phyloP scores from a whole-genome alignment of 2,329 filamentous ascomycete genomes.

The Dothideomycetes sp. region DNA sequence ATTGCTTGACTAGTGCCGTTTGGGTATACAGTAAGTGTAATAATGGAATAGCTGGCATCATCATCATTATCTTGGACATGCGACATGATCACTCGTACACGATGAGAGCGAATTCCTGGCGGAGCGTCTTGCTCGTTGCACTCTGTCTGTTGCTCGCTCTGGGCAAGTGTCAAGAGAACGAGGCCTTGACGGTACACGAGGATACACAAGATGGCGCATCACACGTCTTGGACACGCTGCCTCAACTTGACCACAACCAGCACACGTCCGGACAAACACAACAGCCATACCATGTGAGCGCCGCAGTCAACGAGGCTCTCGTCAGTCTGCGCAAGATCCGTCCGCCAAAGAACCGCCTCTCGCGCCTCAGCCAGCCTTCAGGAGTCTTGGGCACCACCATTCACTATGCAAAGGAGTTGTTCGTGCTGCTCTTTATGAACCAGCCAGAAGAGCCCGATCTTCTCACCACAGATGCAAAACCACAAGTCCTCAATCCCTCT shows the following conservation, averaged over 20 bases:
- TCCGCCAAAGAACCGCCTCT: slow-evolving; percentile 29
- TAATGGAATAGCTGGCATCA: slow-evolving; percentile 7
- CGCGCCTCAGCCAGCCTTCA: slow-evolving; percentile 40
- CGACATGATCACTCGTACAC: slow-evolving; percentile 4
- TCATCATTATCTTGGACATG: not conserved
- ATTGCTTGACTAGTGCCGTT: too few species aligned
- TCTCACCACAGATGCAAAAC: slow-evolving; percentile 29
- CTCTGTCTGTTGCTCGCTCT: slow-evolving; percentile 6
- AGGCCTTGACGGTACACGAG: not conserved
- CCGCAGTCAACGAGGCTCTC: slow-evolving; percentile 34
- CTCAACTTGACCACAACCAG: not conserved
- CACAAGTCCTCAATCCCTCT: slow-evolving; percentile 39
- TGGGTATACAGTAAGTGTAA: too few species aligned
- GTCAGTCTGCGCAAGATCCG: slow-evolving; percentile 34
- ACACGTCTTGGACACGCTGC: slow-evolving; percentile 1
- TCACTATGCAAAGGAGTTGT: slow-evolving; percentile 54
- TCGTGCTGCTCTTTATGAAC: slow-evolving; percentile 58
- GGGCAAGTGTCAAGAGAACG: slow-evolving; percentile 7
- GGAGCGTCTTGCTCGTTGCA: slow-evolving; percentile 7
- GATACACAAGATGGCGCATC: not conserved
- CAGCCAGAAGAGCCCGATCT: slow-evolving; percentile 41
- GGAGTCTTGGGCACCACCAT: slow-evolving; percentile 48
- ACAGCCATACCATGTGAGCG: not conserved
- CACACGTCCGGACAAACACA: not conserved
- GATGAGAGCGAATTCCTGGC: slow-evolving; percentile 7